Percentiles rank a stretch among this genome's conserved stretches.
These are phyloP conservation scores for Solanum ossicruentum DNA, from an alignment of 257 asterid genomes.

Conservation along the genomic window DNA sequence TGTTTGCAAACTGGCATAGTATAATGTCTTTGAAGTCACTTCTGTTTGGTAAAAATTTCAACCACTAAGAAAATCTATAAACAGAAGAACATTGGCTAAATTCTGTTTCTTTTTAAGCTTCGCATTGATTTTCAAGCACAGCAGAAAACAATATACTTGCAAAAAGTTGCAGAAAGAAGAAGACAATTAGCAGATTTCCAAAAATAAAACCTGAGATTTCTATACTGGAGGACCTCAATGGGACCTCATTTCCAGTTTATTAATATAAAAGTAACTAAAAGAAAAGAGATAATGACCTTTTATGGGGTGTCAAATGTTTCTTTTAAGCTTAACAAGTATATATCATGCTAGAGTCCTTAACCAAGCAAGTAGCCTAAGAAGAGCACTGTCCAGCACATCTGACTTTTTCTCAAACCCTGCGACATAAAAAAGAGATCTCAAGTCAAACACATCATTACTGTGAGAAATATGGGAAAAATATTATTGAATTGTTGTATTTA, in stretches of 20 bases:
- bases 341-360: constrained; percentile 56
- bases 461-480: too few relatives aligned
- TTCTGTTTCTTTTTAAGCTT: not conserved
- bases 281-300: not conserved
- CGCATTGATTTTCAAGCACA: not conserved
- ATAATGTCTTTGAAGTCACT: not conserved
- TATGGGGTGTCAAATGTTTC: not conserved
- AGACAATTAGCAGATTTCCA: not conserved
- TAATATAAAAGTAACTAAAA: not conserved
- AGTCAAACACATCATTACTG: not conserved
- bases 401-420: constrained; percentile 74
- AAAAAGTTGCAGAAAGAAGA: not conserved
- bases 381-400: constrained; percentile 53
- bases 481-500: too few relatives aligned
- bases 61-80: not conserved
- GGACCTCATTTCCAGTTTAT: not conserved
- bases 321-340: not conserved
- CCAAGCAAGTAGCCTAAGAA: constrained; percentile 80
- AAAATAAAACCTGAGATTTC: not conserved
- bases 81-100: not conserved
- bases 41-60: not conserved
- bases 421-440: not conserved
- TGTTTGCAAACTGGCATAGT: not conserved
- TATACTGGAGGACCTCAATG: not conserved
- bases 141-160: not conserved